Base-by-base conservation (phyloP, 2,329 filamentous ascomycete species). In the Tolypocladium endophyticum region DNA sequence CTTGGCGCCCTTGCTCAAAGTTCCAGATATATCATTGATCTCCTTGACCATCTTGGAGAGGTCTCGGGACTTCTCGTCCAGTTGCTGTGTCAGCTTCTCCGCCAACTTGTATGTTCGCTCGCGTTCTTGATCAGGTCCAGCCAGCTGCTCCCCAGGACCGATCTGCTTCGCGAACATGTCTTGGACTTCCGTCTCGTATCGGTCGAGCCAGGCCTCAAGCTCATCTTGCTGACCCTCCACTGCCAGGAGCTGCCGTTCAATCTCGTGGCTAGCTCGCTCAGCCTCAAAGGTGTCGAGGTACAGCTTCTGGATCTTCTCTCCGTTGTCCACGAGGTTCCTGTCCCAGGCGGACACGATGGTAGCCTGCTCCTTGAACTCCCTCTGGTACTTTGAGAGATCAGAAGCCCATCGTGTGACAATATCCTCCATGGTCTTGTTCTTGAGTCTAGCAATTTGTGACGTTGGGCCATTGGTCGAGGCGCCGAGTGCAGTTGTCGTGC, bases 371-470 rank as follows among this genome's bases (percentile, higher is more conserved):
- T 95, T 92, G 77, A 97, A 99, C 61, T 96, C 91, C 72, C 96
- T 96, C 70, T 97, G 93, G 70, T 99, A 97, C 70, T 96, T 95
- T 58, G 92, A 89, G 56, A 99, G 79, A 70, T 97, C 94, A 0
- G 92, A 91, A 2, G 94, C 94, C 94, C 94, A 99, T 38, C 92
- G 87, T 4, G 91, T 97, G 65, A 99, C 92, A 64, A 99, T 97
- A 72, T 99, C 94, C 70, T 99, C 94, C 89, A 99, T 97, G 0
- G 93, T 96, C 77, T 96, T 97, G 75, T 97, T 96, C 79, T 96
- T 96, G 43, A 99, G 80, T 35, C 94, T 88, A 4, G 93, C 94
- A 68, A 95, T 86, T 60, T 92, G 87, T 20, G 94, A 93, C 3
- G 87, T 79, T 1, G 92, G 91, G 0, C 92, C 92, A 39, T 85